Conservation (phyloP, 176 grass and related monocot genomes). For the Hyparrhenia diplandra region DNA sequence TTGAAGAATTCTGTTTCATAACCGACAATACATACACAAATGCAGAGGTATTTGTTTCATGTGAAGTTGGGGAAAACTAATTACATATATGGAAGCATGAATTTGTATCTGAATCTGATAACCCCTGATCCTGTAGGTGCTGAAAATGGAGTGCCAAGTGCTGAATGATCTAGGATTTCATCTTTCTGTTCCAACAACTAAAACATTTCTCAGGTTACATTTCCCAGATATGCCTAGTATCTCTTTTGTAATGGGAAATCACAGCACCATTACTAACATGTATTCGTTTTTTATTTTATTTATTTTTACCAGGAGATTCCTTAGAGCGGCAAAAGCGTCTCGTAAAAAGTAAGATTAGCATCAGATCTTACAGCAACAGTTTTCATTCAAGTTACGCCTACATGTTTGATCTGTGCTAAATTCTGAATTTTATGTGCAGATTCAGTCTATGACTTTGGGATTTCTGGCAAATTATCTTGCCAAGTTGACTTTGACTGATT, state of each 20-base stretch:
- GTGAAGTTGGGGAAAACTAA: background rate
- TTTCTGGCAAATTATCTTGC: slow-evolving; percentile 70
- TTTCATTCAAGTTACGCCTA: background rate
- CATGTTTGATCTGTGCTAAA: background rate
- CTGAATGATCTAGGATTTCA: slow-evolving; percentile 47
- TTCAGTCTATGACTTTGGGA: slow-evolving; percentile 27
- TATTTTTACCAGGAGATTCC: slow-evolving; percentile 58
- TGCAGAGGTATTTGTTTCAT: slow-evolving; percentile 47
- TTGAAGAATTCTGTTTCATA: slow-evolving; percentile 79
- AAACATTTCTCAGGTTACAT: slow-evolving; percentile 75
- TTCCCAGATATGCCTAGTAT: background rate
- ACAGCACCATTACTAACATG: background rate
- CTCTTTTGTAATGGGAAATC: background rate
- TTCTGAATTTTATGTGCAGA: slow-evolving; percentile 33
- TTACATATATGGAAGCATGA: background rate
- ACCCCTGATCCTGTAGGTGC: slow-evolving; percentile 37
- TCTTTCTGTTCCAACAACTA: slow-evolving; percentile 68
- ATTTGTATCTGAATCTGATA: slow-evolving; percentile 4
- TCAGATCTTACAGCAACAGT: background rate
- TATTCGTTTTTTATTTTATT: background rate
- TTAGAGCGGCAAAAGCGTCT: slow-evolving; percentile 60
- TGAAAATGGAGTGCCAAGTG: slow-evolving; percentile 69
- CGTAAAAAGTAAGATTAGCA: slow-evolving; percentile 57
- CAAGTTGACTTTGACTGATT: slow-evolving; percentile 59
- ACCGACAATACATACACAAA: slow-evolving; percentile 77